Conservation (phyloP, 805 yeast genomes). For the Yarrowia phangngaensis region DNA sequence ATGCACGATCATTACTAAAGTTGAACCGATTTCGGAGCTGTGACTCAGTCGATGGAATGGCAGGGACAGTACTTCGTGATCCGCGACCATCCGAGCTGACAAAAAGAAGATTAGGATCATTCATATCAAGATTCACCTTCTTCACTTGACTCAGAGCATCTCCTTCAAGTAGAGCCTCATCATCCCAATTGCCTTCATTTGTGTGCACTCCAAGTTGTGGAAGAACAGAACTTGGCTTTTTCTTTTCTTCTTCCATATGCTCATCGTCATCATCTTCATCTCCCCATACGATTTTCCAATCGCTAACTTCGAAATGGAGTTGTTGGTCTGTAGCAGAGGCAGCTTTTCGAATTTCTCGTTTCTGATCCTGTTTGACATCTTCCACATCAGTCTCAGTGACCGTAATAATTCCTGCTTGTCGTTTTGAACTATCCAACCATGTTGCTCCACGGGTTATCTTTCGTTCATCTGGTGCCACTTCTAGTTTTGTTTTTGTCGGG, state of each 20-base stretch:
- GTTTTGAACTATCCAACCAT: constrained; percentile 11
- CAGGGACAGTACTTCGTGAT: constrained; percentile 1
- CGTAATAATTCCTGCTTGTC: not conserved
- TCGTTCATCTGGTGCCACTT: constrained; percentile 59
- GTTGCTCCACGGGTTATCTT: constrained; percentile 44
- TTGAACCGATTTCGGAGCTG: constrained; percentile 61
- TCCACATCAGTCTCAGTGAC: constrained; percentile 12
- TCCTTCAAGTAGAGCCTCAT: constrained; percentile 74
- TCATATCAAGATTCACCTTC: constrained; percentile 62
- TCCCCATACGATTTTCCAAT: constrained; percentile 31
- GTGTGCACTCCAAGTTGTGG: constrained; percentile 10
- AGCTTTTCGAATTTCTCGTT: not conserved
- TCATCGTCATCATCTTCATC: constrained; percentile 37
- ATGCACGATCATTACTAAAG: constrained; percentile 83
- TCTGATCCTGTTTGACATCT: not conserved
- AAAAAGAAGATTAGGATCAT: constrained; percentile 77
- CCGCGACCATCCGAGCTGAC: constrained; percentile 44
- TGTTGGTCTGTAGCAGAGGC: constrained; percentile 10
- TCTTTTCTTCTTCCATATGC: constrained; percentile 37
- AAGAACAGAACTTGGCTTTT: constrained; percentile 12
- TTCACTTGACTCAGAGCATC: constrained; percentile 36
- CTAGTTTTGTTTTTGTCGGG: constrained; percentile 59
- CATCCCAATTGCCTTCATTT: constrained; percentile 37
- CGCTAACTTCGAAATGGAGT: constrained; percentile 17
- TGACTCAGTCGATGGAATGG: constrained; percentile 41